phyloP scores from a whole-genome alignment of 2,329 filamentous ascomycete species.

The Diaporthe nobilis region DNA sequence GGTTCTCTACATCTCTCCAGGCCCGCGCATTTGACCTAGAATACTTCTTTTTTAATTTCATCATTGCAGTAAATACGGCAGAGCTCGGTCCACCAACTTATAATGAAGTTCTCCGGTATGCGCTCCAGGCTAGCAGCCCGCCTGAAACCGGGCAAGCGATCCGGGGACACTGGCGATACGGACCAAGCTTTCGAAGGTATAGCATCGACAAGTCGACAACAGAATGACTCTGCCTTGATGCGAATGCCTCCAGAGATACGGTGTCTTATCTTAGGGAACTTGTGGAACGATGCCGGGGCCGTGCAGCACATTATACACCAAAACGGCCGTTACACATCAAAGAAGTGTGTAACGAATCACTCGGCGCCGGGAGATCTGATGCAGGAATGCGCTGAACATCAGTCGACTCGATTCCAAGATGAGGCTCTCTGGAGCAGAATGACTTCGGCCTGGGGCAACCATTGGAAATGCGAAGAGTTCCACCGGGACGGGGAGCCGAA shows the following conservation, averaged over 20 bases:
- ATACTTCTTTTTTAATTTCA: conserved; percentile 3
- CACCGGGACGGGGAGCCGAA: neutral
- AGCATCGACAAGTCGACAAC: conserved; percentile 18
- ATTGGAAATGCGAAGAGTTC: conserved; percentile 21
- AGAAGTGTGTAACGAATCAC: conserved; percentile 18
- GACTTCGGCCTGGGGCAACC: conserved; percentile 15
- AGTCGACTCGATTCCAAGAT: conserved; percentile 9
- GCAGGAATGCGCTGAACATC: conserved; percentile 20
- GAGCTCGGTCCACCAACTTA: neutral
- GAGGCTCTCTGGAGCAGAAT: conserved; percentile 11
- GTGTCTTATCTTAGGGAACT: conserved; percentile 5
- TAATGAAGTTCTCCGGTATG: conserved; percentile 11
- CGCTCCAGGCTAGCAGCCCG: conserved; percentile 14
- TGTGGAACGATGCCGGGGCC: conserved; percentile 20
- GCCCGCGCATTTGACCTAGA: conserved; percentile 7
- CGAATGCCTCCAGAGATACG: conserved; percentile 18
- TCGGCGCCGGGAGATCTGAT: conserved; percentile 16
- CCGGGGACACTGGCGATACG: conserved; percentile 11
- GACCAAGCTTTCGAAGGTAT: conserved; percentile 12
- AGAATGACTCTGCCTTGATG: conserved; percentile 11
- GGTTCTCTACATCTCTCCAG: conserved; percentile 10
- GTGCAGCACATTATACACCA: conserved; percentile 8
- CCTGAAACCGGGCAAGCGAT: conserved; percentile 13
- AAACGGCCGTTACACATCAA: conserved; percentile 6
- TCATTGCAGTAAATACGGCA: conserved; percentile 3